phyloP scores from a whole-genome alignment of 83 land plant species.

The Thuja plicata region DNA sequence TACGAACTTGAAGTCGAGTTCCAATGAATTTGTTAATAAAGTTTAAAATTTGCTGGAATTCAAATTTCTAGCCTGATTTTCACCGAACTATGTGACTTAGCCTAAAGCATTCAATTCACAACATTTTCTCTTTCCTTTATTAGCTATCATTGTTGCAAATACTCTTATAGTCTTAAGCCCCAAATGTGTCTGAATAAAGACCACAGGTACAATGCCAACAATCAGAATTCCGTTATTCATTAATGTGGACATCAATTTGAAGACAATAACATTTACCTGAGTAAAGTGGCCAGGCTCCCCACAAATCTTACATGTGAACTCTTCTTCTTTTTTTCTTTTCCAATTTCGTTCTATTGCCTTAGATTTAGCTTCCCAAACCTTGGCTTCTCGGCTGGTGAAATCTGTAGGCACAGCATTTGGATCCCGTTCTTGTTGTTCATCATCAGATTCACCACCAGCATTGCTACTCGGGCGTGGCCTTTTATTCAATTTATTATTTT shows the following conservation, averaged over 20 bases:
- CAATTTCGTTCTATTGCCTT: conserved; percentile 97
- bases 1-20: no score
- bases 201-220: background rate
- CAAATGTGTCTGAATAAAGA: background rate
- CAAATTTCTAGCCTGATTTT: no score
- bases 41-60: no score
- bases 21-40: no score
- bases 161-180: background rate
- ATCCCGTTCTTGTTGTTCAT: conserved; percentile 75
- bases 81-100: no score
- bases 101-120: background rate
- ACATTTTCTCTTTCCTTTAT: background rate
- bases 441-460: conserved; percentile 56
- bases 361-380: conserved; percentile 98
- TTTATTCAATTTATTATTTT: conserved; percentile 36
- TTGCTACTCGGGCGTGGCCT: conserved; percentile 40
- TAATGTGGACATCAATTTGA: background rate
- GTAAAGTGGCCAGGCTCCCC: conserved; percentile 99
- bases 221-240: background rate
- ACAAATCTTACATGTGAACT: conserved; percentile 91
- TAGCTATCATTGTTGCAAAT: background rate
- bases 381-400: conserved; percentile 97
- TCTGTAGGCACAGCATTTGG: conserved; percentile 99
- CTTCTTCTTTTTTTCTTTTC: conserved; percentile 98
- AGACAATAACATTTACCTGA: conserved; percentile 64